Evolutionary conservation across 305 asterid genomes (phyloP).

Genomic region (Caryopteris hybrid): DNA sequence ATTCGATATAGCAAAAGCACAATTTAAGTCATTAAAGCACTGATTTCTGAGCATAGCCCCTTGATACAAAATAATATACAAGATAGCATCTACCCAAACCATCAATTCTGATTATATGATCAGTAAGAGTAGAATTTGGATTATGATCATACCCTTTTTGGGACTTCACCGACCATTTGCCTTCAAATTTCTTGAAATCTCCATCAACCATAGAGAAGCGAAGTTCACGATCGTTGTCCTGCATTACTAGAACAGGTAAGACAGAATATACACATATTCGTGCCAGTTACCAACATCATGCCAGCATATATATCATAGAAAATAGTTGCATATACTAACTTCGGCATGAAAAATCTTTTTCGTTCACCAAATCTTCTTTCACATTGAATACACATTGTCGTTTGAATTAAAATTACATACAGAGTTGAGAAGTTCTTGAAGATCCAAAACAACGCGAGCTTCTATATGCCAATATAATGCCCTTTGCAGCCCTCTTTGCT

Average conservation of each 20-base stretch:
- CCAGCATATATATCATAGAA: not conserved
- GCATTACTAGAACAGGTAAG: constrained; percentile 4
- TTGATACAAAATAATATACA: not conserved
- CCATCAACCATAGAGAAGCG: constrained; percentile 92
- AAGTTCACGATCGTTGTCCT: constrained; percentile 73
- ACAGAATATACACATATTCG: not conserved
- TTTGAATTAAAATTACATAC: constrained; percentile 40
- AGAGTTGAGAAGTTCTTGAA: constrained; percentile 61
- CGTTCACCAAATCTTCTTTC: constrained; percentile 8
- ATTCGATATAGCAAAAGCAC: not conserved
- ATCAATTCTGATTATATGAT: not conserved
- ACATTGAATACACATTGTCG: not conserved
- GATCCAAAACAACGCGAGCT: constrained; percentile 95
- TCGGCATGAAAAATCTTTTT: not conserved
- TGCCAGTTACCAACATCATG: not conserved
- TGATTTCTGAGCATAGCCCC: not conserved
- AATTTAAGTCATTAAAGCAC: not conserved
- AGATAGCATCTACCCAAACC: not conserved
- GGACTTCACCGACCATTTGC: constrained; percentile 84
- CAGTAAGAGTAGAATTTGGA: not conserved
- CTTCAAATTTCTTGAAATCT: constrained; percentile 97
- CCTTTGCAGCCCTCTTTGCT: constrained; percentile 93
- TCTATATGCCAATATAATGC: constrained; percentile 96
- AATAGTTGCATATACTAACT: not conserved
- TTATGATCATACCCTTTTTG: constrained; percentile 45